Evolutionary conservation across 768 basidiomycete species (phyloP), one percentile per base, ranked within the genome.

Genomic region (Pisolithus microcarpus): DNA sequence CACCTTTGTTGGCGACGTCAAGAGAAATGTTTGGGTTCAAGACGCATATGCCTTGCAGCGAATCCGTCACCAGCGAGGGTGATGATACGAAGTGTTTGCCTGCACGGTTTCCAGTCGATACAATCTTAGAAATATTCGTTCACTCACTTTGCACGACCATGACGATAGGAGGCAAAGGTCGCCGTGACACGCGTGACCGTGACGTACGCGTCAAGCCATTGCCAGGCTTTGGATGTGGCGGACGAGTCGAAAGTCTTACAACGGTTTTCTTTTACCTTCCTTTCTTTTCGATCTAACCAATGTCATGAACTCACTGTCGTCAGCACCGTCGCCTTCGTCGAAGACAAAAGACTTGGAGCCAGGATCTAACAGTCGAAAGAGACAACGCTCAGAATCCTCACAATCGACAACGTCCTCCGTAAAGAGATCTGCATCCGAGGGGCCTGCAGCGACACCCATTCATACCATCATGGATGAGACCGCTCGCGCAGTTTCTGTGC

Each of bases 51-150:
- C 91, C 92, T 52, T 74, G 69, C 38, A 96, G 80, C 0, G 90
- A 84, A 61, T 94, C 87, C 47, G 83, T 64, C 21, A 92, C 91
- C 38, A 94, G 77, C 2, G 80, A 72, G 34, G 78, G 69, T 1
- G 91, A 75, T 4, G 93, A 92, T 54, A 88, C 56, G 55, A 96
- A 80, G 71, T 96, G 93, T 61, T 95, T 93, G 51, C 63, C 65
- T 65, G 49, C 8, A 31, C 18, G n/a, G 18, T 13, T 23, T 19
- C 18, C 7, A 46, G 18, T 23, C 30, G 9, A 23, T 19, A 30
- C 23, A 38, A 28, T 16, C 19, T 13, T 6, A 2, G 4, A 4
- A 4, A 11, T 21, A 38, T 18, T 9, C 15, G 43, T n/a, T 7
- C 13, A 21, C 52, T 42, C 40, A 58, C 57, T 58, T 49, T 58